Base-by-base conservation (phyloP, 345 rosid species). In the Lagerstroemia speciosa region DNA sequence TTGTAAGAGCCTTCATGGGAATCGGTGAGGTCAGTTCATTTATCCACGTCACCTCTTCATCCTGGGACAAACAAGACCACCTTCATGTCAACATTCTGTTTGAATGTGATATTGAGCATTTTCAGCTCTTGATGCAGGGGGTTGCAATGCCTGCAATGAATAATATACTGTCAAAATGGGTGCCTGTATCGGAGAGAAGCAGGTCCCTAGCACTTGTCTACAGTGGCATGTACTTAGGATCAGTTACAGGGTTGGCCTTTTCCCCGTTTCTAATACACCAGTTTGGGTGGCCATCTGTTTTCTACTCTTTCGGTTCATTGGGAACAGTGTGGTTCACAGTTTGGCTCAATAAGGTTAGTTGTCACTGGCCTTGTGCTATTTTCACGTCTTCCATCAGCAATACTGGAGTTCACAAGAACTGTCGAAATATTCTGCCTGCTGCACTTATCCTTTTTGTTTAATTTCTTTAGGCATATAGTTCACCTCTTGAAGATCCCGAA, bases 131-230 rank as follows among this genome's bases (percentile, higher is more conserved):
- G 9, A 62, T 76, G 19, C 78, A 93, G 98, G 97, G 98, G 78
- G 97, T 93, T 83, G 97, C 98, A 60, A 87, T 93, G 98, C 97
- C 98, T 72, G 98, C 98, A 58, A 93, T 93, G 98, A 93, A 90
- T 70, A 93, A 91, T 73, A 90, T 93, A 71, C 63, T 93, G 61
- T 89, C 98, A 2, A 93, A 89, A 66, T 93, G 97, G 98, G 92
- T 93, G 66, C 96, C 97, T 41, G 84, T 93, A 64, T 82, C 87
- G 62, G 98, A 90, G 79, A 93, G 98, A 81, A 93, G 97, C 67
- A 81, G 98, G 78, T 90, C 98, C 1, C 81, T 90, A 11, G 97
- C 97, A 14, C 79, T 93, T 69, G 97, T 93, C 34, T 93, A 90
- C 74, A 90, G 98, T 60, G 98, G 97, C 74, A 90, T 93, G 97